These are phyloP conservation scores for Apiotrichum montevideense DNA, from an alignment of 1,284 basidiomycete genomes.

Conservation along the genomic window DNA sequence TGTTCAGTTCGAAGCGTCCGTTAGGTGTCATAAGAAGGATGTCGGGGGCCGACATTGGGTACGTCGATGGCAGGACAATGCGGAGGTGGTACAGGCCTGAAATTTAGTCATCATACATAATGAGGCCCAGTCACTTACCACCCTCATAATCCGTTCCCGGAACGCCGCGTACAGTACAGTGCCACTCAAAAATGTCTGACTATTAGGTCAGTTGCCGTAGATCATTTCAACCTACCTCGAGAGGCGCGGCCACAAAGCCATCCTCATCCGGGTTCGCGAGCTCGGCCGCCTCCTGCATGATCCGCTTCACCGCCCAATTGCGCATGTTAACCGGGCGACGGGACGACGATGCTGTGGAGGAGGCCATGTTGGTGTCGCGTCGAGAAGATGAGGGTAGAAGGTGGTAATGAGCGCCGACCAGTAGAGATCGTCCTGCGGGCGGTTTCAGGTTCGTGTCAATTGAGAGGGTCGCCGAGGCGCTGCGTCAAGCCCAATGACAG, in stretches of 20 bases:
- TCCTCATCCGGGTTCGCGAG: constrained; percentile 48
- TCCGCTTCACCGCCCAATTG: constrained; percentile 76
- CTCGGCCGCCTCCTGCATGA: constrained; percentile 91
- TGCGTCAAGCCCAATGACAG: no score
- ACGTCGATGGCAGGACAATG: constrained; percentile 82
- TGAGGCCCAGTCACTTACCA: constrained; percentile 49
- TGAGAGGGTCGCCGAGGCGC: no score
- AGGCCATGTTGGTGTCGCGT: constrained; percentile 21
- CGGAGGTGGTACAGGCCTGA: constrained; percentile 73
- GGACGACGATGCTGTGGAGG: constrained; percentile 5
- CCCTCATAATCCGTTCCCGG: constrained; percentile 82
- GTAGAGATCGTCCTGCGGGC: no score
- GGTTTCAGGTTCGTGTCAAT: no score
- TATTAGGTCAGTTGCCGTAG: constrained; percentile 5
- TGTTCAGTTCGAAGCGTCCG: constrained; percentile 89
- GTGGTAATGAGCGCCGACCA: no score
- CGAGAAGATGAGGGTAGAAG: no score
- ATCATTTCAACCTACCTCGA: constrained; percentile 60
- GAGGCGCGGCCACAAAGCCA: constrained; percentile 60
- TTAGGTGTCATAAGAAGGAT: constrained; percentile 93
- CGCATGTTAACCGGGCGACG: constrained; percentile 34
- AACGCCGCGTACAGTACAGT: constrained; percentile 88
- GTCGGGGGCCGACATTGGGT: constrained; percentile 89
- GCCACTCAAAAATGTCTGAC: constrained; percentile 67
- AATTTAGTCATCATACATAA: neutral